Conservation (phyloP, 2,329 filamentous ascomycete genomes). For the Sclerotinia subarctica region DNA sequence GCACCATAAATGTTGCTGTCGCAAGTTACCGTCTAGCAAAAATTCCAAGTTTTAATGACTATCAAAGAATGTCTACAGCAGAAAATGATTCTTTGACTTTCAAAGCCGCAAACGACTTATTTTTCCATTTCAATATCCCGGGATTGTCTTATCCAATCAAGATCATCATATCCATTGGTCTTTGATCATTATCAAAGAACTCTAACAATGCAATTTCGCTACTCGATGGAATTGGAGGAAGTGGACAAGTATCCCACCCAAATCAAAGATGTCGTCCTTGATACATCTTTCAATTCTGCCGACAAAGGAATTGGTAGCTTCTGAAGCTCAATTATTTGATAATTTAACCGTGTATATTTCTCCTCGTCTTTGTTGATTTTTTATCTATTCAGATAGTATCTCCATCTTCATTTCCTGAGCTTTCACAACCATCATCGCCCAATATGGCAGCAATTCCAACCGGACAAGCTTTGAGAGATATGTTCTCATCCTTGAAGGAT, state of each 20-base stretch:
- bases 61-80: slow-evolving; percentile 8
- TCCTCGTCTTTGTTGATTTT: slow-evolving; percentile 1
- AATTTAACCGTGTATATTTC: not conserved
- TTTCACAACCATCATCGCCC: not conserved
- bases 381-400: slow-evolving; percentile 3
- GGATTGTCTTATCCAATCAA: not conserved
- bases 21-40: not conserved
- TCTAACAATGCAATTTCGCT: slow-evolving; percentile 4
- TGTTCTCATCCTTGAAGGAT: not conserved
- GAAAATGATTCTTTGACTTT: slow-evolving; percentile 6
- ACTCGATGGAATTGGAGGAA: not conserved
- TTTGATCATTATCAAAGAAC: not conserved
- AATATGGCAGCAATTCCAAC: not conserved
- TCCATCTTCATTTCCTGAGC: not conserved
- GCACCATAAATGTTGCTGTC: not conserved
- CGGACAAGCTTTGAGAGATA: not conserved
- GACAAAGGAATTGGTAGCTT: slow-evolving; percentile 11
- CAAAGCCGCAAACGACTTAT: slow-evolving; percentile 8
- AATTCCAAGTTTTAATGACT: not conserved
- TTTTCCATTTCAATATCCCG: not conserved
- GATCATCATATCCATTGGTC: not conserved
- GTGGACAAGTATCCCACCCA: not conserved
- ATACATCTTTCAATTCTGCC: not conserved
- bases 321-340: not conserved
- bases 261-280: not conserved